phyloP scores from a whole-genome alignment of 2,329 filamentous ascomycete genomes.

The Apiospora rasikravindrae region DNA sequence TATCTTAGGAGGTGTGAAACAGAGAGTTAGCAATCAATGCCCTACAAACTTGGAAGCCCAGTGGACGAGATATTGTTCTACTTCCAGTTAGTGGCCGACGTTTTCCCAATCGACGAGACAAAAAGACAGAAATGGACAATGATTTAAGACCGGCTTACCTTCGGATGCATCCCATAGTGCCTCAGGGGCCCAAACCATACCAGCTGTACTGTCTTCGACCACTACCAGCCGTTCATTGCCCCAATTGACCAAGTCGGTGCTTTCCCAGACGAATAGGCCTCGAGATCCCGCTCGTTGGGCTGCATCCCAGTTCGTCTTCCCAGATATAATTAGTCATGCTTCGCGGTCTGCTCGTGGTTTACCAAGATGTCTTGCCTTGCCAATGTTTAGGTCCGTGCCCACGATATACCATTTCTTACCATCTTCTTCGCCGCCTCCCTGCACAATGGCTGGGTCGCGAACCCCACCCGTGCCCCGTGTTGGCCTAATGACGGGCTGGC shows the following conservation, averaged over 20 bases:
- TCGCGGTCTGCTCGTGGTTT: constrained; percentile 11
- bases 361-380: constrained; percentile 36
- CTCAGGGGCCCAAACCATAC: constrained; percentile 64
- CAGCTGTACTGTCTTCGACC: constrained; percentile 58
- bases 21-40: background rate
- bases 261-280: constrained; percentile 62
- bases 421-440: constrained; percentile 50
- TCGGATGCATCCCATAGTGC: constrained; percentile 57
- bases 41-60: constrained; percentile 54
- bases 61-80: constrained; percentile 50
- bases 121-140: background rate
- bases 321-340: background rate
- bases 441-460: constrained; percentile 56
- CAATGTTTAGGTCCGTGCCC: constrained; percentile 59
- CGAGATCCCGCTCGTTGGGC: constrained; percentile 56
- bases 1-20: background rate
- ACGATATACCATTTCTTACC: constrained; percentile 61
- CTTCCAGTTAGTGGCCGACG: constrained; percentile 20
- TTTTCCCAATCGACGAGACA: background rate
- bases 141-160: constrained; percentile 34
- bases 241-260: constrained; percentile 56
- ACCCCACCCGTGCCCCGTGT: constrained; percentile 58
- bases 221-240: constrained; percentile 51
- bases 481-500: constrained; percentile 52
- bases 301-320: constrained; percentile 56